Evolutionary conservation across 306 rosid genomes (phyloP).

Genomic region (Pyrus betulifolia): DNA sequence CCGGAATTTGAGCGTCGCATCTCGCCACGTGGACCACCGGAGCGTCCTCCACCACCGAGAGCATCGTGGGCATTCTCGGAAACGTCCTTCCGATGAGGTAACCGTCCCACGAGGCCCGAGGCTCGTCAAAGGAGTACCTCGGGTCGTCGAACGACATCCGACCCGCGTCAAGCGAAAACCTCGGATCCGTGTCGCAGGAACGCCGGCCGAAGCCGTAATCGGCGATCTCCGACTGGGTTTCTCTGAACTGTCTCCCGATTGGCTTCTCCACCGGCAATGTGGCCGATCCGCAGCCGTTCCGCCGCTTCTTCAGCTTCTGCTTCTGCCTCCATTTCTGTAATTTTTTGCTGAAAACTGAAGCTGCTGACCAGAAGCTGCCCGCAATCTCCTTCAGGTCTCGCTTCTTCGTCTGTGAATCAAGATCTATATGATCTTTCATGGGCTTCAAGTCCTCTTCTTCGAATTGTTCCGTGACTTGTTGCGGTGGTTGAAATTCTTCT

Average conservation of each 20-base stretch:
- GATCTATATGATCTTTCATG: constrained; percentile 92
- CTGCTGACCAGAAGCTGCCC: constrained; percentile 96
- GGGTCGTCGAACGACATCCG: constrained; percentile 84
- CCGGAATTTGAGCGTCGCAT: constrained; percentile 70
- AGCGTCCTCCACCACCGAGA: constrained; percentile 87
- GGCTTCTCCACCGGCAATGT: constrained; percentile 94
- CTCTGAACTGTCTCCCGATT: constrained; percentile 80
- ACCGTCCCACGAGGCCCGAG: constrained; percentile 98
- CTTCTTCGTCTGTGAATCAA: constrained; percentile 75
- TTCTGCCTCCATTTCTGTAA: constrained; percentile 97
- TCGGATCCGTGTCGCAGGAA: constrained; percentile 94
- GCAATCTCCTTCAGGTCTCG: constrained; percentile 88
- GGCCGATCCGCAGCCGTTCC: constrained; percentile 64
- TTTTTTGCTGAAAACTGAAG: constrained; percentile 95
- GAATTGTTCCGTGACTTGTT: background rate
- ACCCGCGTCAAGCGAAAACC: constrained; percentile 80
- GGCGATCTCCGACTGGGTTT: constrained; percentile 98
- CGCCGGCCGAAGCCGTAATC: constrained; percentile 95
- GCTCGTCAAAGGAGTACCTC: constrained; percentile 86
- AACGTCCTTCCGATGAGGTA: constrained; percentile 55
- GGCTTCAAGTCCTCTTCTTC: constrained; percentile 38
- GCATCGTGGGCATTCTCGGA: constrained; percentile 84
- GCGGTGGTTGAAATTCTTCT: constrained; percentile 8
- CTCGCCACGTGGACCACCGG: constrained; percentile 66
- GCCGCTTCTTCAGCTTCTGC: constrained; percentile 85